Conservation (phyloP, 331 rosid genomes). For the Stylosanthes scabra region DNA sequence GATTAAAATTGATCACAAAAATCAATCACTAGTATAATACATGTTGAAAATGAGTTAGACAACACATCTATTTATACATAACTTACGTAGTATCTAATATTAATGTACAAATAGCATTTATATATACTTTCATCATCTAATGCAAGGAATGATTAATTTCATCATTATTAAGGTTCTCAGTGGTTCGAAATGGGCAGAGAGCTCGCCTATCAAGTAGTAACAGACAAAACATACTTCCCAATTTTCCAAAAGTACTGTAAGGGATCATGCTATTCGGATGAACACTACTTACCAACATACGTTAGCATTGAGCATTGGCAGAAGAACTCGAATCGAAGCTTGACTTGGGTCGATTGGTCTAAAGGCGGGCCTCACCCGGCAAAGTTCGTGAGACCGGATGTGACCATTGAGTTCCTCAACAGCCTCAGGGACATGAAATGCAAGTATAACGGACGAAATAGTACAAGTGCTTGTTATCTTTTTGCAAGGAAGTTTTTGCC, state of each 20-base stretch:
- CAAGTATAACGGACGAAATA: constrained; percentile 46
- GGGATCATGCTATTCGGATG: constrained; percentile 68
- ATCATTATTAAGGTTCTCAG: constrained; percentile 56
- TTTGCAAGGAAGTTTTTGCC: constrained; percentile 81
- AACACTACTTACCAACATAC: constrained; percentile 77
- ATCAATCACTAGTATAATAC: too few species aligned
- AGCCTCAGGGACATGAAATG: constrained; percentile 56
- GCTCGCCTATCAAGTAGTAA: constrained; percentile 60
- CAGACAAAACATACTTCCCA: constrained; percentile 58
- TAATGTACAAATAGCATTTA: too few species aligned
- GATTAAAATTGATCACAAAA: too few species aligned
- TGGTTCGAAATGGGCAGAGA: constrained; percentile 82
- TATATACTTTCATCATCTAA: too few species aligned
- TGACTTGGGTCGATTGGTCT: constrained; percentile 97
- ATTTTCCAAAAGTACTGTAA: constrained; percentile 45
- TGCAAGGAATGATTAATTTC: too few species aligned
- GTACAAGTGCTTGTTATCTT: constrained; percentile 56
- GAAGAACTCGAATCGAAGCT: constrained; percentile 65
- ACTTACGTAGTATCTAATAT: too few species aligned
- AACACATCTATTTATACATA: too few species aligned
- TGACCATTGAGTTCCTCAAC: constrained; percentile 53
- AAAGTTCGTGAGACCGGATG: constrained; percentile 50
- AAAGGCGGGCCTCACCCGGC: constrained; percentile 79
- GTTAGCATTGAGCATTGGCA: constrained; percentile 54
- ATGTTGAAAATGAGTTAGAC: too few species aligned